Evolutionary conservation across 177 flowering plant genomes (phyloP).

Genomic region (Telopea speciosissima): DNA sequence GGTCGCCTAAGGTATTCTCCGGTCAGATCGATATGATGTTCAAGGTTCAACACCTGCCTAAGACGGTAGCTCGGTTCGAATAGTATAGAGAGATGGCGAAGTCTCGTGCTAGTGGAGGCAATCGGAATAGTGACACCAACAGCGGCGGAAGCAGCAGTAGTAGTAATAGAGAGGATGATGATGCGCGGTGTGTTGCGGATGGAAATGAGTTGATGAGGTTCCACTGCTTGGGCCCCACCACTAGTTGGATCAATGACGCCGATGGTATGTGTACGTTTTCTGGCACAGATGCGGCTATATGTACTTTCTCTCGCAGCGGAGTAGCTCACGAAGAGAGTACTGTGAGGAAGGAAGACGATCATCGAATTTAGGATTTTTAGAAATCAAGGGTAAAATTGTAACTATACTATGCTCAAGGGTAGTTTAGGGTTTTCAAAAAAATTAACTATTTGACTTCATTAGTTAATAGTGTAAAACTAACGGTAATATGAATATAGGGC

Average conservation of each 20-base stretch:
- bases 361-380: no score
- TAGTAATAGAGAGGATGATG: constrained; percentile 33
- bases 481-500: no score
- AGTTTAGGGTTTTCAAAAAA: no score
- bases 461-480: no score
- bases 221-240: constrained; percentile 64
- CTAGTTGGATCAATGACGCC: constrained; percentile 26
- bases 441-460: no score
- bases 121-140: neutral
- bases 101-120: constrained; percentile 35
- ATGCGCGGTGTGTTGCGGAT: constrained; percentile 79
- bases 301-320: constrained; percentile 77
- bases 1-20: constrained; percentile 52
- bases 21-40: constrained; percentile 80
- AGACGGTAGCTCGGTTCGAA: constrained; percentile 73
- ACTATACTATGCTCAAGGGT: no score
- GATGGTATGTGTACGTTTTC: constrained; percentile 41
- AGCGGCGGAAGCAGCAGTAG: neutral
- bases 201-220: constrained; percentile 97
- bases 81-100: constrained; percentile 79
- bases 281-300: constrained; percentile 46
- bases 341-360: no score
- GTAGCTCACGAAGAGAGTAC: constrained; percentile 91
- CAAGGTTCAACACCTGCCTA: constrained; percentile 62
- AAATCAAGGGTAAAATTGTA: no score